Conservation (phyloP, 2,329 filamentous ascomycete species). For the Monosporascus sp. region DNA sequence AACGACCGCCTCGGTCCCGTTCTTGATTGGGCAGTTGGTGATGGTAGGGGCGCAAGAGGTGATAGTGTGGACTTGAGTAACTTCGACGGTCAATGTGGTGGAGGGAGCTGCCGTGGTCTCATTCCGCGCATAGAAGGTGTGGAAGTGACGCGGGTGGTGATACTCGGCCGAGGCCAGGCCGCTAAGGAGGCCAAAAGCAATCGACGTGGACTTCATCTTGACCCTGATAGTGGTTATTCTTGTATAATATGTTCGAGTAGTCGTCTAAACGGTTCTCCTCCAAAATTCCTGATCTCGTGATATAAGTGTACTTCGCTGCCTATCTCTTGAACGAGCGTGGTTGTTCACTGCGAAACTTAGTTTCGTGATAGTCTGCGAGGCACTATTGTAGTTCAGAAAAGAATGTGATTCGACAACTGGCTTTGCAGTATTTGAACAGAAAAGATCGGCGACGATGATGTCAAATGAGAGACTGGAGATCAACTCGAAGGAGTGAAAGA, state of each 20-base stretch:
- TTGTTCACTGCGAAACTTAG: constrained; percentile 30
- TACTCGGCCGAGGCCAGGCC: constrained; percentile 25
- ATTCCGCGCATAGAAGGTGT: constrained; percentile 22
- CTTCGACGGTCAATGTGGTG: constrained; percentile 26
- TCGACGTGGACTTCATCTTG: constrained; percentile 29
- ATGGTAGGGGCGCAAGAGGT: constrained; percentile 28
- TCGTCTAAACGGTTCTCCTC: constrained; percentile 2
- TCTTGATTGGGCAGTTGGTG: constrained; percentile 27
- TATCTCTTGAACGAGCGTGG: constrained; percentile 21
- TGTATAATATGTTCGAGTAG: constrained; percentile 1
- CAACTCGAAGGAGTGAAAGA: constrained; percentile 23
- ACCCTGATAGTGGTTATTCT: constrained; percentile 1
- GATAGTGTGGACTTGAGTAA: constrained; percentile 26
- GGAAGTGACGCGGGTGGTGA: constrained; percentile 26
- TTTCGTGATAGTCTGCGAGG: constrained; percentile 26
- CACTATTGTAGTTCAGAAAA: constrained; percentile 17
- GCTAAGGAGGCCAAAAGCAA: constrained; percentile 27
- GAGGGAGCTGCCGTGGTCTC: constrained; percentile 16
- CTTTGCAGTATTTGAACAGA: constrained; percentile 21
- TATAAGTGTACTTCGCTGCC: constrained; percentile 21
- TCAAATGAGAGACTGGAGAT: constrained; percentile 28
- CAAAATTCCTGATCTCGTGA: constrained; percentile 17
- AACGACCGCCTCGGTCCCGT: constrained; percentile 23
- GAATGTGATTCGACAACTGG: constrained; percentile 19
- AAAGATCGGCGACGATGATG: constrained; percentile 24